Base-by-base conservation (phyloP, 2,329 filamentous ascomycete species). In the Massarina eburnea region DNA sequence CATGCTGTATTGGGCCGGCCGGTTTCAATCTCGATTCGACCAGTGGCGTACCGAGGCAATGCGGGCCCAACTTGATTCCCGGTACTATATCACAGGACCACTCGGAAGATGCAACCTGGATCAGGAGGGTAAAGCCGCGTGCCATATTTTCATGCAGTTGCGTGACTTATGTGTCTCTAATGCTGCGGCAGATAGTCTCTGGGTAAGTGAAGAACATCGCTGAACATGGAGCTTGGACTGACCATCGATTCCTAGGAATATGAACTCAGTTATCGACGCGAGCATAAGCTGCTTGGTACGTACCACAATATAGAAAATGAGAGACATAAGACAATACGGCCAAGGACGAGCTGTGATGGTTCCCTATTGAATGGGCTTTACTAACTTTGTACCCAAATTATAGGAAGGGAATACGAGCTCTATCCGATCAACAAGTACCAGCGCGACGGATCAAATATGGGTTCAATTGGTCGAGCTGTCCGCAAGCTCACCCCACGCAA, bases 401-500 rank as follows among this genome's bases (percentile, higher is more conserved):
- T n/a, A n/a, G n/a, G 51, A 18, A 50, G 46, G 10, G 41, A 49
- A 33, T 26, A 48, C 27, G 51, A 60, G 30, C 35, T 55, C 17
- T 50, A 55, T 14, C 39, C 51, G 2, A 44, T 48, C 8, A 46
- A 55, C 40, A 41, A 44, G n/a, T 54, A 52, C 50, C 63, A 58
- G 51, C 57, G 55, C 29, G 51, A 58, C 17, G 54, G 63, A 17
- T 39, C 35, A 19, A 45, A 42, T 24, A 44, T 46, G 50, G 62
- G 62, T 38, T 44, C 62, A 9, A 53, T 68, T 41, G 59, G 59
- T 32, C 55, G 63, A 47, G 64, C 64, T 19, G 56, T 67, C 18
- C 55, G 65, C 36, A 68, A 61, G 48, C 51, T 69, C 48, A 68
- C 66, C 27, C 65, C 64, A 24, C 55, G 65, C 14, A 69, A 69